Conservation (phyloP, 108 stramenopile species). For the Nitzschia inconspicua region DNA sequence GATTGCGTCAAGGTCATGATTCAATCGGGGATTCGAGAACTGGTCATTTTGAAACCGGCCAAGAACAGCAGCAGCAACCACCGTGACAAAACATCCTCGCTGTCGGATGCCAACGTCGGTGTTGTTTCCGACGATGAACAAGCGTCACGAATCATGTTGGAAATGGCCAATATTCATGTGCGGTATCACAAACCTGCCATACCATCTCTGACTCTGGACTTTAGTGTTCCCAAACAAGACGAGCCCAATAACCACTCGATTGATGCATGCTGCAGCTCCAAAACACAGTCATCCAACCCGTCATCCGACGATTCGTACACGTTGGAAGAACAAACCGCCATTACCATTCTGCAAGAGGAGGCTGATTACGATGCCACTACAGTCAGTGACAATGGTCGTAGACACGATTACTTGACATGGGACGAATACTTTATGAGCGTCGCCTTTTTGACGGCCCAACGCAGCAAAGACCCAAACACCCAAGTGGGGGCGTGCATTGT, state of each 20-base stretch:
- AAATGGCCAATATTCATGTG: slow-evolving; percentile 71
- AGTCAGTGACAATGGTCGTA: slow-evolving; percentile 27
- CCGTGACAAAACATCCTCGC: too few species aligned
- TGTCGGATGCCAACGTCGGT: background rate
- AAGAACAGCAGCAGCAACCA: too few species aligned
- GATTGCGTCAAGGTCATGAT: slow-evolving; percentile 96
- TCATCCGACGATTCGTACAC: background rate
- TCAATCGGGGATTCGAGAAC: slow-evolving; percentile 90
- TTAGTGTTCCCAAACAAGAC: slow-evolving; percentile 2
- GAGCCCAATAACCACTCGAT: too few species aligned
- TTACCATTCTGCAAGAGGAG: slow-evolving; percentile 34
- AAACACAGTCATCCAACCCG: too few species aligned
- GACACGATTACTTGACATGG: slow-evolving; percentile 73
- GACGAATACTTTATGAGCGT: slow-evolving; percentile 94
- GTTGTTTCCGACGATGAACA: slow-evolving; percentile 5
- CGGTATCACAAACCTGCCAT: slow-evolving; percentile 20
- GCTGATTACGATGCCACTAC: slow-evolving; percentile 53
- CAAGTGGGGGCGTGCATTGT: slow-evolving; percentile 94
- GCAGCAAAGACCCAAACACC: slow-evolving; percentile 96
- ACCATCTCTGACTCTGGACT: slow-evolving; percentile 9
- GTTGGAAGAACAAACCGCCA: slow-evolving; percentile 8
- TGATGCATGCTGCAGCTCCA: too few species aligned
- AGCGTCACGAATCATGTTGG: slow-evolving; percentile 67
- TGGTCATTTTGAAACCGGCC: slow-evolving; percentile 38
- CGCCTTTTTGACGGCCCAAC: slow-evolving; percentile 90